Evolutionary conservation across 2,329 filamentous ascomycete genomes (phyloP).

Genomic region (Diaporthe australafricana): DNA sequence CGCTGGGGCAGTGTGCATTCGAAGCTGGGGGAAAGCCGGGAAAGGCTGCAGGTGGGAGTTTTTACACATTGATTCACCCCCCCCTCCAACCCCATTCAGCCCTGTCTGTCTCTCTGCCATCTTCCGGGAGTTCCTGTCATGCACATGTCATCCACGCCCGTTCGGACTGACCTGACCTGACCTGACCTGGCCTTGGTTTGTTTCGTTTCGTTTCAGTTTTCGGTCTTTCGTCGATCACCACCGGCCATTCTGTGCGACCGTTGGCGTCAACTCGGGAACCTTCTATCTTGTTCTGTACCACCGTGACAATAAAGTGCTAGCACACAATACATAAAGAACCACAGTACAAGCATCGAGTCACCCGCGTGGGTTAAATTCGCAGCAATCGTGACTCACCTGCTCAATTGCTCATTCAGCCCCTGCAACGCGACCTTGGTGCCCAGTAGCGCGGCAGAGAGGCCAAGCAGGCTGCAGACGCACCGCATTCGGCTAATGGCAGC

Average conservation of each 20-base stretch:
- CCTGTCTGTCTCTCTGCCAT: neutral
- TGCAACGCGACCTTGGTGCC: neutral
- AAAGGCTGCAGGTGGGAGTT: constrained; percentile 5
- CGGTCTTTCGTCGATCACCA: neutral
- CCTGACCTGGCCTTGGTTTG: neutral
- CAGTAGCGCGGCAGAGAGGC: constrained; percentile 5
- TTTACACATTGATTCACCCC: constrained; percentile 13
- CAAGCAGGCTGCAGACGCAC: constrained; percentile 34
- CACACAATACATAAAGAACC: neutral
- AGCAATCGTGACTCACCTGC: constrained; percentile 34
- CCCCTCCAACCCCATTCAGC: neutral
- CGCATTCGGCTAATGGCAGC: constrained; percentile 26
- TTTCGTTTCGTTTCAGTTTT: constrained; percentile 5
- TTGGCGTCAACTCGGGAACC: neutral
- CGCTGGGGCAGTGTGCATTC: constrained; percentile 6
- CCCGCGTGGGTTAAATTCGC: neutral
- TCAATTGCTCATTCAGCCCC: neutral
- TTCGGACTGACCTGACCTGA: neutral
- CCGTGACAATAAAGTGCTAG: neutral
- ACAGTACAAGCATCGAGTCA: constrained; percentile 13
- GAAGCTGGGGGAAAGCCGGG: neutral
- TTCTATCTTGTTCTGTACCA: neutral
- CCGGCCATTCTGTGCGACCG: constrained; percentile 1
- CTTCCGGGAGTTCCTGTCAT: neutral
- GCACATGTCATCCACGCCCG: neutral